Percentiles rank a stretch among this genome's conserved stretches.
These are phyloP conservation scores for Huntiella bhutanensis DNA, from an alignment of 2,329 filamentous ascomycete species.

Conservation along the genomic window DNA sequence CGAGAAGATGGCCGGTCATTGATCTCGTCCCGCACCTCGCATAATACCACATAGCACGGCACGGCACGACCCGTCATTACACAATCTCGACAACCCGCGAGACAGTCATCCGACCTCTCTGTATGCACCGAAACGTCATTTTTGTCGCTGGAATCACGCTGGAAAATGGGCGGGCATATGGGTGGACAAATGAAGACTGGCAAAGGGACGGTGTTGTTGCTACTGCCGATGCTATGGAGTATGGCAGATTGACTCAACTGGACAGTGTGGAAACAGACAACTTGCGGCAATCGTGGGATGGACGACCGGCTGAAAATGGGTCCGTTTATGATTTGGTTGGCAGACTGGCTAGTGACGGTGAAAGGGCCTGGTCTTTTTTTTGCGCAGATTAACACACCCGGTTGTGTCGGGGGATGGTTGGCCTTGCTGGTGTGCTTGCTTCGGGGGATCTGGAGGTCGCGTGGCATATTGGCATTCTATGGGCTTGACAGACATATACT, in stretches of 20 bases:
- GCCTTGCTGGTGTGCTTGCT: conserved; percentile 6
- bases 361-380: neutral
- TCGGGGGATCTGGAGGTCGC: conserved; percentile 3
- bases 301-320: no score
- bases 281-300: no score
- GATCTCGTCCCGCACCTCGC: no score
- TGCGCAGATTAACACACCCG: neutral
- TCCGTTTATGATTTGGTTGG: no score
- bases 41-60: neutral
- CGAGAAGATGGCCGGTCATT: no score
- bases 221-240: no score
- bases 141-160: neutral
- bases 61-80: neutral
- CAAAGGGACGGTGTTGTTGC: no score
- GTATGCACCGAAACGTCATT: conserved; percentile 1
- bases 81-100: neutral
- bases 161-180: no score
- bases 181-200: no score
- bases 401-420: conserved; percentile 1
- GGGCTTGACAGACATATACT: conserved; percentile 7
- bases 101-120: neutral
- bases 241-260: no score
- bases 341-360: no score
- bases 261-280: no score
- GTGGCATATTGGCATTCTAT: conserved; percentile 6